These are phyloP conservation scores for Didymella pinodella DNA, from an alignment of 2,329 filamentous ascomycete species.

Conservation along the genomic window DNA sequence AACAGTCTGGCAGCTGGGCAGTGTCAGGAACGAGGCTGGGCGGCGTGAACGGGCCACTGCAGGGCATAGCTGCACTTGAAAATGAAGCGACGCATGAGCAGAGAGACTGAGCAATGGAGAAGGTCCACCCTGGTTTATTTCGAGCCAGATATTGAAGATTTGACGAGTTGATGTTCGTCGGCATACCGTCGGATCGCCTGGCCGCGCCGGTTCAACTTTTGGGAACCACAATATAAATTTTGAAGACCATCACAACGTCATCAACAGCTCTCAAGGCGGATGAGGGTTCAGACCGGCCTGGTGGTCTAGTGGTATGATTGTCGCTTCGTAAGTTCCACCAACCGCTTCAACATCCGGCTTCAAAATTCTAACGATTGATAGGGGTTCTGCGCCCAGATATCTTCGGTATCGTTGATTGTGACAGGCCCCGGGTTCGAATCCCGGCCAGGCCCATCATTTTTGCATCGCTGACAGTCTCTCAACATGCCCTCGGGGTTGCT, in stretches of 20 bases:
- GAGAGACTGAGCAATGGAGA: not conserved
- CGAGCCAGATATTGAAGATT: not conserved
- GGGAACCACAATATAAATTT: not conserved
- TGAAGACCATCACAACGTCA: accelerated
- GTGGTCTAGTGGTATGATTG: slow-evolving; percentile 38
- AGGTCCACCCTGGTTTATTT: not conserved
- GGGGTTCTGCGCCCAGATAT: slow-evolving; percentile 29
- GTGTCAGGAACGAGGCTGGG: slow-evolving; percentile 21
- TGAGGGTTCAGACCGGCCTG: slow-evolving; percentile 4
- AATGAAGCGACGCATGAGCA: not conserved
- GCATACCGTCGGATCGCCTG: not conserved
- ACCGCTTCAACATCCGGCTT: too few species aligned
- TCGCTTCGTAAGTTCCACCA: slow-evolving; percentile 32
- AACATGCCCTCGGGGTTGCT: not conserved
- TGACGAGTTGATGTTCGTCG: not conserved
- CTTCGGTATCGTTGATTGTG: slow-evolving; percentile 35
- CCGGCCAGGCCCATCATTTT: slow-evolving; percentile 38
- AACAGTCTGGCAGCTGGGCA: slow-evolving; percentile 22
- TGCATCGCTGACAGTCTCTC: not conserved
- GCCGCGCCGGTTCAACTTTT: not conserved
- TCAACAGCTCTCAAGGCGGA: slow-evolving; percentile 9
- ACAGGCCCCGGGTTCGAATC: slow-evolving; percentile 52
- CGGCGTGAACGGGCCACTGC: slow-evolving; percentile 7
- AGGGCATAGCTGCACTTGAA: slow-evolving; percentile 12
- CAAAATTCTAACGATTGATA: too few species aligned